Evolutionary conservation across 371 early-diverging fungal species (phyloP), one percentile per base, ranked within the genome.

Genomic region (Mucor mucedo): DNA sequence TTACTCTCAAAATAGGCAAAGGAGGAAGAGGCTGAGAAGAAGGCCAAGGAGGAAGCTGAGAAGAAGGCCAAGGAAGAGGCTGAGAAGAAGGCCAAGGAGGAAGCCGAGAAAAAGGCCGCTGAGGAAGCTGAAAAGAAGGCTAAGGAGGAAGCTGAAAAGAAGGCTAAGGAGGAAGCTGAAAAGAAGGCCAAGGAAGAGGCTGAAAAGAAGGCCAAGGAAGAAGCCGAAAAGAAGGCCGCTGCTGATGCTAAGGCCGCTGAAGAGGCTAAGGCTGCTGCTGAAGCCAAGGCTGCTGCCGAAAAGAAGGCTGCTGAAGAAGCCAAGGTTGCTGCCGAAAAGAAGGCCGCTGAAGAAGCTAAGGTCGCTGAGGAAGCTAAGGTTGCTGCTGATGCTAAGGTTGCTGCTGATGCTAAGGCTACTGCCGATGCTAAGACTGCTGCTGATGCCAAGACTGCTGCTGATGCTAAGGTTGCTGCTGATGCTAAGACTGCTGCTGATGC

Each of bases 1-100:
- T 35, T 35, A 35, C 8, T 35, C 8, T 35, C 4, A 4, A 35
- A 35, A 35, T 42, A 64, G 52, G 82, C 66, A 57, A 80, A 73
- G 32, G 71, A 81, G 56, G 81, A 73, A 50, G 80, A 82, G n/a
- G 78, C 78, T 48, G 79, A 80, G 39, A 67, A 72, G 54, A 60
- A 58, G 41, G 80, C 76, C 38, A 71, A 80, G 50, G 78, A 73
- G 49, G 78, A 81, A 59, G 80, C 68, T 40, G 79, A 75, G 38
- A 58, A 55, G 28, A 62, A 73, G 66, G 76, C 68, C 30, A 73
- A 82, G 66, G 81, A 80, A 54, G 76, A 72, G 33, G 60, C 68
- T 28, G 82, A 84, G 57, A 72, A 70, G 45, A 77, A 78, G 41
- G 72, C 63, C 8, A 66, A 71, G 60, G 72, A 72, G 27, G 70